Base-by-base conservation (phyloP, 129 eudicot genomes). In the Tagetes patula region DNA sequence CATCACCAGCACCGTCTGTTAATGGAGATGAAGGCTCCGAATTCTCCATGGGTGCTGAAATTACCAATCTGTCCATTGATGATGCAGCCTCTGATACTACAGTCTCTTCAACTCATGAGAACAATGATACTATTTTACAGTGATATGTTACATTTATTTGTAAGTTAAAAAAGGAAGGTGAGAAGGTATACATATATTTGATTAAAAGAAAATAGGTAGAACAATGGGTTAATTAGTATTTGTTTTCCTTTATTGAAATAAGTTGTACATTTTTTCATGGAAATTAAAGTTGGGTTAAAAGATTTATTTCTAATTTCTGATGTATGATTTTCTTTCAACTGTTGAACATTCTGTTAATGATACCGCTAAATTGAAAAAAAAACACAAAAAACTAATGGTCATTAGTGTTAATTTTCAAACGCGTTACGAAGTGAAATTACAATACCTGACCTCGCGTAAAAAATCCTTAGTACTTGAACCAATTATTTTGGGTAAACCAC, bases 61-160 rank as follows among this genome's bases (percentile, higher is more conserved):
- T 64, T 37, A 34, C 82, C 34, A 79, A 70, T 43, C 58, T 81
- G 80, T 78, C 85, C 43, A 76, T 81, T 7, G 91, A 87, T 31
- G 91, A 90, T 76, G 80, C 87, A 31, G 76, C 75, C 8, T 84
- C 89, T 8, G 83, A 81, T 74, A 70, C 90, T 5, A 75, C 89
- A 53, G 82, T 67, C 65, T 80, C 90, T 13, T 83, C 90, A 3
- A 76, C 36, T 42, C 80, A 75, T 27, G 91, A 85, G 41, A 84
- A 78, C 67, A 82, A 73, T 32, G 84, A 75, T 58, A 45, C 65
- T 30, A 11, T 30, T 61, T 65, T 36, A 62, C 76, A 45, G 70
- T 81, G 76, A 67, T 8, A 69, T 40, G 36, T 33, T 69, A 12
- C 70, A 27, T 34, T 65, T 59, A 46, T 68, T 75, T 80, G 70